Percentiles rank a stretch among this genome's conserved stretches.
Evolutionary conservation across 1,284 basidiomycete species (phyloP).

Genomic region (Trichosporon faecale): DNA sequence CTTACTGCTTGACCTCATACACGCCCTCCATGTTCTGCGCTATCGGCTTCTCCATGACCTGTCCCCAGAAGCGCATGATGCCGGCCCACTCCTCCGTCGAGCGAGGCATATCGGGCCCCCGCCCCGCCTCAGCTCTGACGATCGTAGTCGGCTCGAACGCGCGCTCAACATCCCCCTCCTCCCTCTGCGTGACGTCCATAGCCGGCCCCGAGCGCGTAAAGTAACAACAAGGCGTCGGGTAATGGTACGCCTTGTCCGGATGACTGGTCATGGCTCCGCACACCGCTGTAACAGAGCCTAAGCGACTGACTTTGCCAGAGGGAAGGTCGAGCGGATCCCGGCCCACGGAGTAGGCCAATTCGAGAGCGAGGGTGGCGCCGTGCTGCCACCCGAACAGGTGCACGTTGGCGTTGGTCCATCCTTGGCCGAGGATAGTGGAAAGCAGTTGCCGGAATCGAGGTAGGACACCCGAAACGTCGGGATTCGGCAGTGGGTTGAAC

Average conservation of each 20-base stretch:
- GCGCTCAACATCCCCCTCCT: constrained; percentile 58
- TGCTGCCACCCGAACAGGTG: constrained; percentile 89
- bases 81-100: constrained; percentile 74
- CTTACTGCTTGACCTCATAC: constrained; percentile 64
- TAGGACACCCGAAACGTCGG: constrained; percentile 62
- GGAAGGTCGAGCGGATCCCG: neutral
- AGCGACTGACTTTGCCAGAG: neutral
- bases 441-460: constrained; percentile 57
- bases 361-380: constrained; percentile 74
- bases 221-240: constrained; percentile 60
- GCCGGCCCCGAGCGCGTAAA: constrained; percentile 58
- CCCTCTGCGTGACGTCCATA: constrained; percentile 49
- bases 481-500: constrained; percentile 71
- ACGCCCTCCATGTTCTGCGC: constrained; percentile 61
- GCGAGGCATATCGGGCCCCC: constrained; percentile 66
- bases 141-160: constrained; percentile 60
- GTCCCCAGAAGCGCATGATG: constrained; percentile 83
- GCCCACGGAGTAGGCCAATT: constrained; percentile 57
- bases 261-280: constrained; percentile 72
- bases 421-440: constrained; percentile 56
- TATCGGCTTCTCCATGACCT: constrained; percentile 59
- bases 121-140: constrained; percentile 41
- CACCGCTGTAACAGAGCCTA: constrained; percentile 55
- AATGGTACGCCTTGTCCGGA: constrained; percentile 62
- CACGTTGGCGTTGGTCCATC: constrained; percentile 66